Conservation (phyloP, 1,139 yeast species). For the Schwanniomyces etchellsii region DNA sequence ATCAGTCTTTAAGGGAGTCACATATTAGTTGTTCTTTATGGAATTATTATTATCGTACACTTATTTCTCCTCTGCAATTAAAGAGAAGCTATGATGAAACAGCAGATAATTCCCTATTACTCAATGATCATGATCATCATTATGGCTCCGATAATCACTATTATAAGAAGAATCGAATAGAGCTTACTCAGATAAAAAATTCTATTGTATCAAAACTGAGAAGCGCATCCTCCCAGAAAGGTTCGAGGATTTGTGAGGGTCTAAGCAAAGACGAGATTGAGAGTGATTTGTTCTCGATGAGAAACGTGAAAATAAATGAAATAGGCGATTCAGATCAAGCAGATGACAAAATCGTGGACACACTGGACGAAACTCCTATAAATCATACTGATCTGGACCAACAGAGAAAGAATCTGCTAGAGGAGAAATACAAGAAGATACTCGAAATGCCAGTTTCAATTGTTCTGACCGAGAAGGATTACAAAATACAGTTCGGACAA, state of each 20-base stretch:
- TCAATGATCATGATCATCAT: conserved; percentile 20
- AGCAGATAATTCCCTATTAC: conserved; percentile 4
- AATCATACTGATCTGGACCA: no score
- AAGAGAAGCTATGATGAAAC: conserved; percentile 8
- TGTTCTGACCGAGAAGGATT: no score
- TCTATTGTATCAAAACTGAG: conserved; percentile 2
- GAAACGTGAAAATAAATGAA: no score
- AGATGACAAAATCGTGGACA: no score
- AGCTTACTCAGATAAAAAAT: conserved; percentile 24
- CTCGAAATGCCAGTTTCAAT: no score
- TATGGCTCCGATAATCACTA: conserved; percentile 21
- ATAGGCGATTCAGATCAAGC: no score
- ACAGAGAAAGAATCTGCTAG: no score
- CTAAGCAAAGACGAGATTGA: conserved; percentile 21
- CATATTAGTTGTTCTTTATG: conserved; percentile 9
- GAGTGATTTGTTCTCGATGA: conserved; percentile 13
- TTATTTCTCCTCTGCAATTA: conserved; percentile 16
- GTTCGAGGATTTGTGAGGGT: conserved; percentile 13
- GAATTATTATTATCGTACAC: conserved; percentile 28
- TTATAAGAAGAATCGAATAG: conserved; percentile 26
- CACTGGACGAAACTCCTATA: no score
- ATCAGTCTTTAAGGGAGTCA: conserved; percentile 15
- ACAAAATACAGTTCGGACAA: no score
- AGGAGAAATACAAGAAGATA: no score
- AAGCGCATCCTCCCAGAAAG: not conserved